These are phyloP conservation scores for Bjerkandera adusta DNA, from an alignment of 1,284 basidiomycete genomes.

Conservation along the genomic window DNA sequence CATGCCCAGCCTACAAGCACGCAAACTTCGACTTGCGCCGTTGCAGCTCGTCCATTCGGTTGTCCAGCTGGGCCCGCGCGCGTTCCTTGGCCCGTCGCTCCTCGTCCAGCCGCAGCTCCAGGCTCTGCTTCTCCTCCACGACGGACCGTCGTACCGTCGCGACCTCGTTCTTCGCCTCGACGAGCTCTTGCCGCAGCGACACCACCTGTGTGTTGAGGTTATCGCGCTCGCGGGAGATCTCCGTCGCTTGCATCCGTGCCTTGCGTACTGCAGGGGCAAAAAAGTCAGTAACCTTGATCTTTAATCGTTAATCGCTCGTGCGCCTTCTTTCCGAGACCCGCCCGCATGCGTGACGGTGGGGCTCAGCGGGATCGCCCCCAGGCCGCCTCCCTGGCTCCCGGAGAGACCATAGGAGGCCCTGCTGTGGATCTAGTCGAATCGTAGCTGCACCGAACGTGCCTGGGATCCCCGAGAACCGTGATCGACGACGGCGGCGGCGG, in stretches of 20 bases:
- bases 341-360: too few species aligned
- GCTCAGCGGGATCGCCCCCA: too few species aligned
- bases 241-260: conserved; percentile 86
- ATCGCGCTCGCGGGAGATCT: conserved; percentile 83
- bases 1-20: conserved; percentile 52
- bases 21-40: conserved; percentile 85
- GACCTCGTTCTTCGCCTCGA: conserved; percentile 75
- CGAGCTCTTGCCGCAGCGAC: conserved; percentile 64
- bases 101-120: conserved; percentile 78
- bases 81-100: conserved; percentile 82
- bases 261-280: conserved; percentile 65
- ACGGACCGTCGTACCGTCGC: conserved; percentile 74
- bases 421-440: too few species aligned
- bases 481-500: too few species aligned
- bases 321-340: too few species aligned
- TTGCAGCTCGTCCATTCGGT: conserved; percentile 79
- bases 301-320: too few species aligned
- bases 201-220: conserved; percentile 63
- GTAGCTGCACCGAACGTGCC: too few species aligned
- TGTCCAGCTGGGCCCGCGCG: conserved; percentile 78
- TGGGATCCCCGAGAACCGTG: too few species aligned
- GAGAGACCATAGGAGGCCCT: too few species aligned
- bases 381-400: too few species aligned
- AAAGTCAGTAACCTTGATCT: background rate
- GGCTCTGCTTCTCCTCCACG: conserved; percentile 80